Percentiles rank a stretch among this genome's conserved stretches.
These are phyloP conservation scores for Nigrospora oryzae DNA, from an alignment of 2,329 filamentous ascomycete genomes.

Conservation along the genomic window DNA sequence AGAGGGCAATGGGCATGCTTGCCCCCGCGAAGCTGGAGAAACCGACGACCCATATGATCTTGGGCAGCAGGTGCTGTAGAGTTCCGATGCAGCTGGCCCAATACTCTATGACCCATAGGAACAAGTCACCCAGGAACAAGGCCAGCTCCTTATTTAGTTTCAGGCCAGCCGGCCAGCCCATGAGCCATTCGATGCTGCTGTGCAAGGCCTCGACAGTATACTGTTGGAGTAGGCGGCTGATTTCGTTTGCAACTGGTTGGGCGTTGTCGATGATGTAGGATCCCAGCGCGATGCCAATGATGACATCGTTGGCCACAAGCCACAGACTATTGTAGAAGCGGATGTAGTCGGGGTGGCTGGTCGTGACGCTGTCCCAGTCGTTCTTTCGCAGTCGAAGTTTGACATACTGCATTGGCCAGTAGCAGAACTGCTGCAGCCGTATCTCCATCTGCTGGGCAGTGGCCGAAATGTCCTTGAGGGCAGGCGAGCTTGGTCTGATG, in stretches of 20 bases:
- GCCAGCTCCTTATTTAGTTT: constrained; percentile 94
- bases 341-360: constrained; percentile 94
- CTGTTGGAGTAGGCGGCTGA: constrained; percentile 64
- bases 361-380: constrained; percentile 93
- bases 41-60: constrained; percentile 85
- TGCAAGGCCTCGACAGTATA: constrained; percentile 88
- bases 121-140: constrained; percentile 88
- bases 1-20: constrained; percentile 92
- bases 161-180: constrained; percentile 88
- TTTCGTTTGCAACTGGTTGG: constrained; percentile 69
- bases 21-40: constrained; percentile 93
- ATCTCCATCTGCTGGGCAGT: constrained; percentile 98
- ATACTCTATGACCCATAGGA: constrained; percentile 97
- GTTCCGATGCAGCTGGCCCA: constrained; percentile 82
- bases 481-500: constrained; percentile 66
- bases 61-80: constrained; percentile 72
- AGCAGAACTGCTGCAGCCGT: constrained; percentile 93
- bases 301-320: constrained; percentile 97
- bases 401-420: constrained; percentile 95
- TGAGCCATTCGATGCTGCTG: constrained; percentile 87
- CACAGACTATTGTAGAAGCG: constrained; percentile 98
- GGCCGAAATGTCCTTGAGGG: constrained; percentile 90
- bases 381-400: constrained; percentile 82
- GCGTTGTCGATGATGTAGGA: constrained; percentile 97
- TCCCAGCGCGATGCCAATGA: constrained; percentile 92